Percentiles rank a stretch among this genome's conserved stretches.
These are phyloP conservation scores for Torulaspora franciscae DNA, from an alignment of 805 yeast genomes.

Conservation along the genomic window DNA sequence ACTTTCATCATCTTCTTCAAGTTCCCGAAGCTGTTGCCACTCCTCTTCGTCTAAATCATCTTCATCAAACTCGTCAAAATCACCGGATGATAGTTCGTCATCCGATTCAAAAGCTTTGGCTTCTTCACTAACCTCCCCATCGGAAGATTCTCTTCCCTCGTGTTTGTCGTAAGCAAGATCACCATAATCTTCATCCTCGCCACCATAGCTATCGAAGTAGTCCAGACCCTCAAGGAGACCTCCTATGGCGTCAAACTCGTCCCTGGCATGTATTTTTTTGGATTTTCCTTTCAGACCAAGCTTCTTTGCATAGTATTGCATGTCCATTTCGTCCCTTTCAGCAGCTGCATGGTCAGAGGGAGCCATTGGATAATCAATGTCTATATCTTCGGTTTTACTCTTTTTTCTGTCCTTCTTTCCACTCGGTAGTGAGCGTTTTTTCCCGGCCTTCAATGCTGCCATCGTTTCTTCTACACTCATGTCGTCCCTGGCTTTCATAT, in stretches of 20 bases:
- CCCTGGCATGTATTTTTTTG: constrained; percentile 43
- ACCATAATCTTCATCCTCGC: constrained; percentile 31
- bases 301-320: constrained; percentile 76
- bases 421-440: constrained; percentile 18
- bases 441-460: constrained; percentile 33
- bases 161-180: constrained; percentile 22
- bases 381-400: constrained; percentile 13
- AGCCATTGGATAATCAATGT: constrained; percentile 28
- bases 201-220: constrained; percentile 38
- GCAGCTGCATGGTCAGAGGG: constrained; percentile 47
- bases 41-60: constrained; percentile 37
- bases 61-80: constrained; percentile 42
- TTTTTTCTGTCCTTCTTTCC: constrained; percentile 18
- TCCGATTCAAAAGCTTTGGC: constrained; percentile 36
- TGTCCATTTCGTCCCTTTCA: constrained; percentile 68
- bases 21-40: constrained; percentile 30
- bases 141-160: constrained; percentile 25
- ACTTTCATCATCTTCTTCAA: constrained; percentile 23
- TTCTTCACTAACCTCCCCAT: constrained; percentile 33
- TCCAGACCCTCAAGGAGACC: constrained; percentile 72
- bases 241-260: constrained; percentile 72
- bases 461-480: constrained; percentile 37
- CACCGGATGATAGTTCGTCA: constrained; percentile 41
- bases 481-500: constrained; percentile 19
- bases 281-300: constrained; percentile 61